Evolutionary conservation across 306 rosid species (phyloP).

Genomic region (Myrica gale): DNA sequence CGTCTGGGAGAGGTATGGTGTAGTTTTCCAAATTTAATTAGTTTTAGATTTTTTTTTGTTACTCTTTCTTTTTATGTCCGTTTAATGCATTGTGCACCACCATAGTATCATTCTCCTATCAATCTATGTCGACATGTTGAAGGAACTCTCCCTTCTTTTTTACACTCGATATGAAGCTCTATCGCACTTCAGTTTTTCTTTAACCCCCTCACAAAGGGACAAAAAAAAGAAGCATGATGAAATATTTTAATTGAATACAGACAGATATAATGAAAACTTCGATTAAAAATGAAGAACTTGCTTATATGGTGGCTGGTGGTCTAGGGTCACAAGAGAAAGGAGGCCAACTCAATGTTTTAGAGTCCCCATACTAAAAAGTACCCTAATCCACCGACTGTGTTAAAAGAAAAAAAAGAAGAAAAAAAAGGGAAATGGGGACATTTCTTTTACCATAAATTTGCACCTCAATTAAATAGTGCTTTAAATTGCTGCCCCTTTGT

Average conservation of each 20-base stretch:
- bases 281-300: background rate
- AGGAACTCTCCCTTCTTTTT: background rate
- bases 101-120: background rate
- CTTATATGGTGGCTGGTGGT: background rate
- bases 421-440: background rate
- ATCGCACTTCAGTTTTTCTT: background rate
- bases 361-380: background rate
- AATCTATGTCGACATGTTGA: background rate
- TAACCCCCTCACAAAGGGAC: background rate
- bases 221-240: background rate
- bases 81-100: background rate
- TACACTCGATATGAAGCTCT: background rate
- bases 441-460: background rate
- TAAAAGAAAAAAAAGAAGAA: background rate
- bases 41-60: too few relatives aligned
- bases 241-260: background rate
- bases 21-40: background rate
- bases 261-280: background rate
- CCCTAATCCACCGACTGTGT: background rate
- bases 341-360: too few relatives aligned
- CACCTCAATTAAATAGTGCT: conserved; percentile 6
- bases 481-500: background rate
- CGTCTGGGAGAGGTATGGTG: conserved; percentile 85
- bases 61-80: too few relatives aligned
- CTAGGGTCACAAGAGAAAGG: too few relatives aligned